Evolutionary conservation across 768 basidiomycete species (phyloP).

Genomic region (Rhodotorula kratochvilovae): DNA sequence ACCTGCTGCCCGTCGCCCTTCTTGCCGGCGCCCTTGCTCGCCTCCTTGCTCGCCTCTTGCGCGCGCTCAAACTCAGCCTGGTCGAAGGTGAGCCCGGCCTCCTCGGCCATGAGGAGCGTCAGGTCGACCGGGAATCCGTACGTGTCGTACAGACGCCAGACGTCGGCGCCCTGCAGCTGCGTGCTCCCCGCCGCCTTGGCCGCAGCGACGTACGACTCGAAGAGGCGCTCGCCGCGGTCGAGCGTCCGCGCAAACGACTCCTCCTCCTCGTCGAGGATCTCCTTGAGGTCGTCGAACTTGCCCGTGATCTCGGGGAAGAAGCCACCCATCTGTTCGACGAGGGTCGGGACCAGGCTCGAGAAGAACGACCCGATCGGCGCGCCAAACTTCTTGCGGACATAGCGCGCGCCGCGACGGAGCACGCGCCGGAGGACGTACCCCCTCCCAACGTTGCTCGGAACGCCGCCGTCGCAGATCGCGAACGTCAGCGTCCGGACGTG

Average conservation of each 20-base stretch:
- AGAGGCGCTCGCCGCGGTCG: constrained; percentile 91
- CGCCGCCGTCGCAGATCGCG: constrained; percentile 91
- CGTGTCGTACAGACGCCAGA: constrained; percentile 96
- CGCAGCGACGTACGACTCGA: constrained; percentile 74
- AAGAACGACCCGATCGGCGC: constrained; percentile 85
- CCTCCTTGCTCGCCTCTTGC: constrained; percentile 79
- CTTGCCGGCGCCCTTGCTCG: constrained; percentile 78
- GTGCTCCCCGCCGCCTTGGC: constrained; percentile 61
- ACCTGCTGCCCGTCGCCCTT: constrained; percentile 62
- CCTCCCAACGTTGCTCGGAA: constrained; percentile 91
- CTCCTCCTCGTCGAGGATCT: constrained; percentile 95
- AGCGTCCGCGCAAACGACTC: constrained; percentile 95
- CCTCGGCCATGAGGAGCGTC: constrained; percentile 95
- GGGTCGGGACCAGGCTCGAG: constrained; percentile 80
- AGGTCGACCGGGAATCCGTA: constrained; percentile 97
- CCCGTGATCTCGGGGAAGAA: constrained; percentile 84
- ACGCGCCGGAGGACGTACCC: constrained; percentile 97
- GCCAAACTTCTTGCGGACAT: constrained; percentile 88
- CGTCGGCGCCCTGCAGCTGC: constrained; percentile 80
- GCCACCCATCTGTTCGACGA: constrained; percentile 79
- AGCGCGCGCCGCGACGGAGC: constrained; percentile 86
- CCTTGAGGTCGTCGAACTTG: constrained; percentile 78
- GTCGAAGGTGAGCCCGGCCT: constrained; percentile 75
- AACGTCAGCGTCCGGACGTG: constrained; percentile 93
- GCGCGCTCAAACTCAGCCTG: constrained; percentile 84